Evolutionary conservation across 495 filamentous ascomycete species (phyloP).

Genomic region (Viridothelium virens): DNA sequence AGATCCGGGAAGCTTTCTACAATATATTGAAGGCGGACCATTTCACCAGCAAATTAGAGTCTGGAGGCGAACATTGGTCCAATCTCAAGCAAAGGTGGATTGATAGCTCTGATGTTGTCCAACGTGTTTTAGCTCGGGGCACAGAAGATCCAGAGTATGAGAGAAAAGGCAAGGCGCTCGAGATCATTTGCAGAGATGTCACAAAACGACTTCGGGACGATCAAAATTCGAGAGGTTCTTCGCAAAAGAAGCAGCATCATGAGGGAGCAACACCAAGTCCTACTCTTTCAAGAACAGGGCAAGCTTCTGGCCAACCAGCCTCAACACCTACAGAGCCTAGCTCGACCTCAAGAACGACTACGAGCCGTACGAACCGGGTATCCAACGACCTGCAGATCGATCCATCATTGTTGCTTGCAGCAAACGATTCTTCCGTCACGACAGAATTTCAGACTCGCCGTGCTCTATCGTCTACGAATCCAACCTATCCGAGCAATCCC

Average conservation of each 20-base stretch:
- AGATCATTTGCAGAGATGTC: conserved; percentile 63
- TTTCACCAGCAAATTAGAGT: conserved; percentile 66
- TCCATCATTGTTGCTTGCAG: conserved; percentile 45
- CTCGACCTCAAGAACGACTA: conserved; percentile 33
- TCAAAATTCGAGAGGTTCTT: conserved; percentile 51
- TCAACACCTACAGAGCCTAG: conserved; percentile 1
- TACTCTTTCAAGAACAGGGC: neutral
- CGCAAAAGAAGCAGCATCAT: conserved; percentile 41
- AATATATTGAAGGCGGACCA: conserved; percentile 57
- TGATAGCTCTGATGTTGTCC: conserved; percentile 47
- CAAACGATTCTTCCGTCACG: conserved; percentile 44
- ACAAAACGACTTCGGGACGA: conserved; percentile 68
- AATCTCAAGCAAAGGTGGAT: conserved; percentile 65
- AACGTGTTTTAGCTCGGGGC: conserved; percentile 49
- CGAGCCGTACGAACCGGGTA: conserved; percentile 14
- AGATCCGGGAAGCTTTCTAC: conserved; percentile 59
- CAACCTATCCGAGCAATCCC: conserved; percentile 34
- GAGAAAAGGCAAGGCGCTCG: conserved; percentile 57
- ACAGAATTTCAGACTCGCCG: conserved; percentile 36
- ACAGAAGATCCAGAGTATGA: conserved; percentile 45
- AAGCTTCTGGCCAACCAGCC: neutral
- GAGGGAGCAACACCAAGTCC: conserved; percentile 31
- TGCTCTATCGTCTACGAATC: conserved; percentile 28
- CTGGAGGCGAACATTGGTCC: conserved; percentile 63
- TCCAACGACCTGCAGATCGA: conserved; percentile 55